Base-by-base conservation (phyloP, 192 early-diverging fungal genomes). In the Piromyces sp. region DNA sequence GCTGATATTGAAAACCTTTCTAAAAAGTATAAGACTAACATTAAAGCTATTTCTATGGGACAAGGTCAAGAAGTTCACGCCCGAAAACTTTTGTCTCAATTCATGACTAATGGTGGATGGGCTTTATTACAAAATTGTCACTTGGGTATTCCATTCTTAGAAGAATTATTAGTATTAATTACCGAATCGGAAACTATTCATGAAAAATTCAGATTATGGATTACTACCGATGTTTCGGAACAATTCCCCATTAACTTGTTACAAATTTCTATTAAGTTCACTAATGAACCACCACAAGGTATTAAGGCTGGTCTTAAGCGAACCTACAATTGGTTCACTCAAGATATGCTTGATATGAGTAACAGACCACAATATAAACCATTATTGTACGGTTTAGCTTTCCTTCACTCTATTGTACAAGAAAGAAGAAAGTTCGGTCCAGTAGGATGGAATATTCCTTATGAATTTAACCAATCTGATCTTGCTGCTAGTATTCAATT, bases 31-130 rank as follows among this genome's bases (percentile, higher is more conserved):
- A 92, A 91, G 79, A 89, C 87, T 28, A 90, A 92, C 82, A 91
- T 91, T 82, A 92, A 92, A 81, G 90, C 91, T 9, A 92, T 92
- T 85, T 91, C 90, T 80, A 92, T 92, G 91, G 91, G 91, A 36
- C 91, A 92, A 85, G 91, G 91, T 16, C 91, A 92, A 80, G 91
- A 92, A 84, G 86, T 92, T 11, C 91, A 92, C 79, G 91, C 91
- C 9, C 85, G 91, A 29, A 92, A 91, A 81, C 83, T 91, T 12
- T 84, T 92, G 7, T 87, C 86, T 29, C 84, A 88, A 22, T 92
- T 90, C 81, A 92, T 92, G 89, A 86, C 88, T 22, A 90, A 87
- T 79, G 91, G 91, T 42, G 91, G 91, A 17, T 92, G 91, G 91
- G 89, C 89, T 19, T 82, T 92, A 30, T 81, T 92, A 30, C 91